Percentiles rank a stretch among this genome's conserved stretches.
These are phyloP conservation scores for Tinospora cordifolia DNA, from an alignment of 164 flowering plant species.

Conservation along the genomic window DNA sequence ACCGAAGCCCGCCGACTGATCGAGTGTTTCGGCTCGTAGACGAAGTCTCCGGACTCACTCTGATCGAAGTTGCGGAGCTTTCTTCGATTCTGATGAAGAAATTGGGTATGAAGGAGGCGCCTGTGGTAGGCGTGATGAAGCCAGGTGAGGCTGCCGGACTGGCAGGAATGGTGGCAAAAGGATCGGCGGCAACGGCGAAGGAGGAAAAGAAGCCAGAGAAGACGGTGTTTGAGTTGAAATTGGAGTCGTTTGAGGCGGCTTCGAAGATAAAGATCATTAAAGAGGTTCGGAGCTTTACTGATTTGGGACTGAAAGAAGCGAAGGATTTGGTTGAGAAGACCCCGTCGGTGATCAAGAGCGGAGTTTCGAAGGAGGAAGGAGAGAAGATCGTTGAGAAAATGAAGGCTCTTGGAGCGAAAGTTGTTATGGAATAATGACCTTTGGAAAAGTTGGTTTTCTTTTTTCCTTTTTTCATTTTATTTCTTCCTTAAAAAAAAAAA, in stretches of 20 bases:
- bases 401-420: slow-evolving; percentile 79
- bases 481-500: too few relatives aligned
- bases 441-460: background rate
- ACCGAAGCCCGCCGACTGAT: slow-evolving; percentile 82
- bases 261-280: slow-evolving; percentile 72
- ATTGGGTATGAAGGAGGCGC: slow-evolving; percentile 54
- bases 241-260: slow-evolving; percentile 63
- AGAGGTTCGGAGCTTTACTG: slow-evolving; percentile 72
- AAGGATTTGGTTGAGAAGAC: slow-evolving; percentile 83
- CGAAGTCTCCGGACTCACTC: slow-evolving; percentile 59
- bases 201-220: slow-evolving; percentile 76
- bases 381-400: slow-evolving; percentile 66
- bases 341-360: slow-evolving; percentile 61
- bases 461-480: too few relatives aligned
- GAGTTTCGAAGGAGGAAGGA: slow-evolving; percentile 74
- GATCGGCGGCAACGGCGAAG: slow-evolving; percentile 29
- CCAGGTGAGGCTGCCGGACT: slow-evolving; percentile 49
- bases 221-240: slow-evolving; percentile 61
- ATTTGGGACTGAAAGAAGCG: slow-evolving; percentile 78
- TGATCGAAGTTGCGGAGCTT: slow-evolving; percentile 50
- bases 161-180: slow-evolving; percentile 29
- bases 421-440: slow-evolving; percentile 46
- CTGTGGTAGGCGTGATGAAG: slow-evolving; percentile 63
- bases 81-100: slow-evolving; percentile 62
- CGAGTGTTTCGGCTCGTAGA: slow-evolving; percentile 84